Base-by-base conservation (phyloP, 2,329 filamentous ascomycete species). In the Alternaria gansuensis region DNA sequence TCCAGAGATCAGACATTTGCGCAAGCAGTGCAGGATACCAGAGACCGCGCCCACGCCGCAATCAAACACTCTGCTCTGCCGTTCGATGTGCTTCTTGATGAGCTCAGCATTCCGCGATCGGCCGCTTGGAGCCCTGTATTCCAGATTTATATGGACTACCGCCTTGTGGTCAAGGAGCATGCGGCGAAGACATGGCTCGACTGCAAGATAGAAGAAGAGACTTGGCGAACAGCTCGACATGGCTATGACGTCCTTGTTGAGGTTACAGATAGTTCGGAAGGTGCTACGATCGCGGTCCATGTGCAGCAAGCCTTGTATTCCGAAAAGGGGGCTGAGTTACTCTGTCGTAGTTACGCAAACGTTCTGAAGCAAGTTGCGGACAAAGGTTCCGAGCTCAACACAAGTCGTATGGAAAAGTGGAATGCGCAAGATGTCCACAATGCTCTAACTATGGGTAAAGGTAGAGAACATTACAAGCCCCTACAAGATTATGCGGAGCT, bases 131-230 rank as follows among this genome's bases (percentile, higher is more conserved):
- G 62, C 31, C 84, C 84, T 0, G 34, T 86, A 0, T 85, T 85
- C 72, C 84, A 87, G 64, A 77, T 71, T 0, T 78, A 81, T 21
- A 63, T 84, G 37, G 78, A 85, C 67, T 85, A 84, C 14, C 29
- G 40, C 80, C 51, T 83, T 5, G 77, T 75, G 0, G 69, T 77
- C 0, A 53, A 64, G 8, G 51, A 57, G 79, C 26, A 28, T 28
- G 26, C 26, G 5, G 26, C 26, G 26, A 5, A 71, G 69, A 31
- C 77, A 81, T 67, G 64, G 3, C 65, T 83, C 4, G 60, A 74
- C 0, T 54, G 81, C 26, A 80, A 83, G 8, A 48, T 43, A 0
- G 29, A 69, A 2, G 26, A 28, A 28, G 26, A 28, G 26, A 3
- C 17, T 63, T 71, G 29, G 66, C 74, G 28, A 37, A 48, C 37